Base-by-base conservation (phyloP, 495 filamentous ascomycete species). In the Podospora conica region DNA sequence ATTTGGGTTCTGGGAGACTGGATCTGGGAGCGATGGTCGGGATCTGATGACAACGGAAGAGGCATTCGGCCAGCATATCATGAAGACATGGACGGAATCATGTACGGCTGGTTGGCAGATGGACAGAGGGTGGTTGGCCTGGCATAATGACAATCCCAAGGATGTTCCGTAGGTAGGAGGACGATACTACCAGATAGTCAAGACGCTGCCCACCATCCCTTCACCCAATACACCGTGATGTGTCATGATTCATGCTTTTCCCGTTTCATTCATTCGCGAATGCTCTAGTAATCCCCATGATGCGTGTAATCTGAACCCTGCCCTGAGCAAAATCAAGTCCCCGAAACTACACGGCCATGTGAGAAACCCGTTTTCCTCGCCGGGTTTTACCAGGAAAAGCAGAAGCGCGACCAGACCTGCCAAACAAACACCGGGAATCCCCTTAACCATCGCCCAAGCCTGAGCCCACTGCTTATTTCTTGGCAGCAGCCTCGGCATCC, bases 401-500 rank as follows among this genome's bases (percentile, higher is more conserved):
- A 74, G 64, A 69, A 71, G 73, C 73, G 72, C 80, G 76, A 79
- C 79, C 78, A 81, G 76, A 77, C 78, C 73, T 73, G 73, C 73
- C 78, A 76, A 79, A 75, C 71, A 65, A 75, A 74, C 75, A 75
- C 75, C 74, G 70, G 69, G 73, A 72, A 74, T 71, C 68, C 66
- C 67, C 68, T 69, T 67, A 73, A 69, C 70, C 68, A 55, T 69
- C 68, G 60, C 67, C 66, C 33, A 57, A 66, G 60, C 58, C 54
- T 55, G 53, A 55, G 63, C 20, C n/a, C 59, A 48, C 66, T 79
- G 80, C 82, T 86, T 96, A 97, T 90, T 98, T 97, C 86, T 87
- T 88, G 75, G 88, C 87, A 73, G 88, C 87, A 73, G 88, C 87
- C 78, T 85, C 85, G 66, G 88, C 91, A 82, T 96, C 96, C 73